Conservation (phyloP, 352 stramenopile genomes). For the Blastocystis sp. region DNA sequence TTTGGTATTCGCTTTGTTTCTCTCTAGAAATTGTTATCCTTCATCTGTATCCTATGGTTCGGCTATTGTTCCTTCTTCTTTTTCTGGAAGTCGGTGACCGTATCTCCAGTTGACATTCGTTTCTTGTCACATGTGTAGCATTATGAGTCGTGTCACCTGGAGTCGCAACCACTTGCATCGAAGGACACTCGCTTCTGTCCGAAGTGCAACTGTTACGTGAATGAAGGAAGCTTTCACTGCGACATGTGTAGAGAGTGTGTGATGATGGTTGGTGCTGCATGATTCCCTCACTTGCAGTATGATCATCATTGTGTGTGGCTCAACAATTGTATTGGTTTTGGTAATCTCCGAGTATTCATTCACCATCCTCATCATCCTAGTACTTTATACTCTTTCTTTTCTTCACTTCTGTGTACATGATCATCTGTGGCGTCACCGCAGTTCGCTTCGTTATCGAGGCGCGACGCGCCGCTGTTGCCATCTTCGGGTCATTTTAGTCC, state of each 20-base stretch:
- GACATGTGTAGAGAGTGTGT: slow-evolving; percentile 31
- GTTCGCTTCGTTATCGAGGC: neutral
- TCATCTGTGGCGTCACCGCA: neutral
- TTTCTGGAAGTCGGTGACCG: neutral
- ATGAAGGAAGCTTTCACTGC: slow-evolving; percentile 7
- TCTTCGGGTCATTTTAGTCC: neutral
- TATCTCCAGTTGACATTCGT: neutral
- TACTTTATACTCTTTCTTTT: slow-evolving; percentile 23
- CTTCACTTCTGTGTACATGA: neutral
- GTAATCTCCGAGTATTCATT: neutral
- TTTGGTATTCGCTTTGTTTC: neutral
- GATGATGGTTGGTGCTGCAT: neutral
- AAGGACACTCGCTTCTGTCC: neutral
- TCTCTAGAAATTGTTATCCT: neutral
- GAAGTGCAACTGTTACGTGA: neutral
- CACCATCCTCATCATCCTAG: neutral
- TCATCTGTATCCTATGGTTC: neutral
- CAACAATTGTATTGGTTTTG: slow-evolving; percentile 14
- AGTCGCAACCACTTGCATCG: neutral
- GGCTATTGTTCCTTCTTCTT: slow-evolving; percentile 12
- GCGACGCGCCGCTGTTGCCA: neutral
- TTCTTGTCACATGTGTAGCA: neutral
- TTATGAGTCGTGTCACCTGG: neutral
- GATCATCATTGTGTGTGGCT: slow-evolving; percentile 49
- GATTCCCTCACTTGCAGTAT: neutral